These are phyloP conservation scores for Litsea cubeba DNA, from an alignment of 164 flowering plant genomes.

Conservation along the genomic window DNA sequence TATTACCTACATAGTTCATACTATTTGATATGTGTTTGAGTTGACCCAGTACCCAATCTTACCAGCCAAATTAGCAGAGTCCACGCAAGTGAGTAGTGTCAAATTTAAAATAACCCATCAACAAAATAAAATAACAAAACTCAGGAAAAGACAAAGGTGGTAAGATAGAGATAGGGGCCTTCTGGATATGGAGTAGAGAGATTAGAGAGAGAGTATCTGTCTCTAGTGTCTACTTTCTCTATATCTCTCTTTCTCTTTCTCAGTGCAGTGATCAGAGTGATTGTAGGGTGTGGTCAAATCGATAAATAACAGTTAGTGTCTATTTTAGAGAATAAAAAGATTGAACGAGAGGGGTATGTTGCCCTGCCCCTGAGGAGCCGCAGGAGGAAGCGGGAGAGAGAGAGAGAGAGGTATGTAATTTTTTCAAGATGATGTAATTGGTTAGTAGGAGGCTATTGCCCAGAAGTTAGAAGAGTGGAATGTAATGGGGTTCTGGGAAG, in stretches of 20 bases:
- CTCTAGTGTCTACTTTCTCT: neutral
- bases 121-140: slow-evolving; percentile 1
- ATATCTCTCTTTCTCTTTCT: no score
- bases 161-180: slow-evolving; percentile 10
- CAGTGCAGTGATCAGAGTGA: neutral
- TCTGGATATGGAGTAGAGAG: neutral
- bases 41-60: no score
- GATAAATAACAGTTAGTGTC: neutral
- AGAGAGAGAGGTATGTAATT: no score
- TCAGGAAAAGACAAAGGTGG: slow-evolving; percentile 37
- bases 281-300: slow-evolving; percentile 41
- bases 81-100: no score
- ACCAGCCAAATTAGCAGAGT: no score
- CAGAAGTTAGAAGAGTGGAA: no score
- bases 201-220: neutral
- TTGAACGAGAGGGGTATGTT: no score
- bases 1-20: no score
- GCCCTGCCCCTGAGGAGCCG: slow-evolving; percentile 23
- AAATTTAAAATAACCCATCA: neutral
- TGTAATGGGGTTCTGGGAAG: no score
- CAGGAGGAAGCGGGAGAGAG: neutral
- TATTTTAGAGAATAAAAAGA: slow-evolving; percentile 7
- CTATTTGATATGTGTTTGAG: no score
- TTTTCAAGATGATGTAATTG: no score
- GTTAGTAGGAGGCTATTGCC: no score